These are phyloP conservation scores for Fusarium decemcellulare DNA, from an alignment of 2,329 filamentous ascomycete species.

Conservation along the genomic window DNA sequence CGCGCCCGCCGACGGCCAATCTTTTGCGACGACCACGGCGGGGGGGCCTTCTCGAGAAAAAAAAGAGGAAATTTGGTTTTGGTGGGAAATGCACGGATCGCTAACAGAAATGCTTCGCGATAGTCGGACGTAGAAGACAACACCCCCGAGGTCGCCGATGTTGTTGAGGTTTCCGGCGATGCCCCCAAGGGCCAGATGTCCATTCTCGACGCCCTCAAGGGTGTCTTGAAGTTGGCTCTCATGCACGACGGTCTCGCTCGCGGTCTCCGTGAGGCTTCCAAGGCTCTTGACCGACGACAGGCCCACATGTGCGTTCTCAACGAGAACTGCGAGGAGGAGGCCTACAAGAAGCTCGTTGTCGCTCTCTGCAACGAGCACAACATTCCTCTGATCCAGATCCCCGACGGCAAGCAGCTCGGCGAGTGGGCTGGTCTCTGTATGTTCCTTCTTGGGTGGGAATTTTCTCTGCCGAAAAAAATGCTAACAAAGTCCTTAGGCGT, in stretches of 20 bases:
- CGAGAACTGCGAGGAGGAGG: constrained; percentile 99
- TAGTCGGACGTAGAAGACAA: constrained; percentile 99
- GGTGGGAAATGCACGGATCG: constrained; percentile 17
- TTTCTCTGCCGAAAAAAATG: constrained; percentile 17
- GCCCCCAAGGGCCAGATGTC: constrained; percentile 95
- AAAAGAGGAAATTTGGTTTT: constrained; percentile 8
- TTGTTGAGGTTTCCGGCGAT: constrained; percentile 97
- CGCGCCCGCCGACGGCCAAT: constrained; percentile 14
- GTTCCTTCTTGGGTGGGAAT: constrained; percentile 59
- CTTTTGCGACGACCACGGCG: constrained; percentile 16
- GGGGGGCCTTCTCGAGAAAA: constrained; percentile 1
- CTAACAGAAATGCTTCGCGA: constrained; percentile 38
- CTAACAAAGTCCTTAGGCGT: constrained; percentile 76
- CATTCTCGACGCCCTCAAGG: constrained; percentile 98
- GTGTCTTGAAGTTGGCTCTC: constrained; percentile 97
- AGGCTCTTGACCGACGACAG: constrained; percentile 98
- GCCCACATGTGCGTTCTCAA: constrained; percentile 99
- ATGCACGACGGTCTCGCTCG: constrained; percentile 99
- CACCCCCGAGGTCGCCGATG: constrained; percentile 85
- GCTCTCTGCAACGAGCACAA: constrained; percentile 99
- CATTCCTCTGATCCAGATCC: constrained; percentile 99
- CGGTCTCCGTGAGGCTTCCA: constrained; percentile 97
- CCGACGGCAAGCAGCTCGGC: constrained; percentile 99
- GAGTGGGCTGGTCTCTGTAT: constrained; percentile 99
- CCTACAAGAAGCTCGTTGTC: constrained; percentile 99